Conservation (phyloP, 371 early-diverging fungal genomes). For the Lichtheimia ramosa region DNA sequence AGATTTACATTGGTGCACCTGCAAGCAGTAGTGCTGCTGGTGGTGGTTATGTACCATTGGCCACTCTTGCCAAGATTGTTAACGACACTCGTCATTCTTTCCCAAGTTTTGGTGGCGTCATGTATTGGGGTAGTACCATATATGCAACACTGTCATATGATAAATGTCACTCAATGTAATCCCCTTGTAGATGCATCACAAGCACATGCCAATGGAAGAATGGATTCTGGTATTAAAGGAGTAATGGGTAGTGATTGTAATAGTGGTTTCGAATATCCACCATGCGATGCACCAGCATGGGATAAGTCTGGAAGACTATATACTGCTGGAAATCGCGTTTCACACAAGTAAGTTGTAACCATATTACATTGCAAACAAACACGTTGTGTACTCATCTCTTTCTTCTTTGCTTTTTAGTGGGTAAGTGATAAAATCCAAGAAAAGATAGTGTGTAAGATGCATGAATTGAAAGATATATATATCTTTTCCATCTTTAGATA, state of each 20-base stretch:
- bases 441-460: too few relatives aligned
- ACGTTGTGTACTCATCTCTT: background rate
- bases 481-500: slow-evolving; percentile 17
- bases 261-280: slow-evolving; percentile 23
- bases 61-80: slow-evolving; percentile 23
- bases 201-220: slow-evolving; percentile 35
- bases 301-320: slow-evolving; percentile 33
- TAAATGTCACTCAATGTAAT: too few relatives aligned
- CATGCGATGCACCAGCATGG: slow-evolving; percentile 43
- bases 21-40: slow-evolving; percentile 56
- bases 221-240: slow-evolving; percentile 27
- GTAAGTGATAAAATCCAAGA: slow-evolving; percentile 12
- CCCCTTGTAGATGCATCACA: slow-evolving; percentile 42
- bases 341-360: slow-evolving; percentile 39
- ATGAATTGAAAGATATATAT: too few relatives aligned
- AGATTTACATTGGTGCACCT: slow-evolving; percentile 61
- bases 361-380: background rate
- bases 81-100: slow-evolving; percentile 21
- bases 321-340: slow-evolving; percentile 42
- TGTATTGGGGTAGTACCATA: slow-evolving; percentile 57
- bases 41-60: slow-evolving; percentile 47
- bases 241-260: slow-evolving; percentile 26
- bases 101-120: slow-evolving; percentile 61
- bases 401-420: slow-evolving; percentile 13
- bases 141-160: background rate